Evolutionary conservation across 2,329 filamentous ascomycete species (phyloP).

Genomic region (Bimuria novae-zelandiae): DNA sequence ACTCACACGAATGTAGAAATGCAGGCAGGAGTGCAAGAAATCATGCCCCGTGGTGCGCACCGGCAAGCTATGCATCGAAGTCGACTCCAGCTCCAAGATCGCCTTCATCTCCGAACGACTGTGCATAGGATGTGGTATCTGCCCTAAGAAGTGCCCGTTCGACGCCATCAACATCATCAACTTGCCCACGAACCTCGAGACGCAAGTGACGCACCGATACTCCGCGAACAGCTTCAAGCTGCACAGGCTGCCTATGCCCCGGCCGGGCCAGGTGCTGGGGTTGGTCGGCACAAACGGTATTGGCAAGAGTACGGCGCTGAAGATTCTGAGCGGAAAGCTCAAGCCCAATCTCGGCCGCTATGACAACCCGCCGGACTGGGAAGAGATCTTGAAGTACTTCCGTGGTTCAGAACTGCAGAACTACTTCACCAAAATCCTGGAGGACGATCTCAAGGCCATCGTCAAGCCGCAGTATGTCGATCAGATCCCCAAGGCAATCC

Average conservation of each 20-base stretch:
- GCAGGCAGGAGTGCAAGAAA: slow-evolving; percentile 98
- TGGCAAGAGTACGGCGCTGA: slow-evolving; percentile 98
- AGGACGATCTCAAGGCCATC: slow-evolving; percentile 95
- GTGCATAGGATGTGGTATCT: slow-evolving; percentile 99
- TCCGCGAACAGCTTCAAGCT: slow-evolving; percentile 99
- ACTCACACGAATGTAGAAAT: slow-evolving; percentile 70
- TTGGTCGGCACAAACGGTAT: slow-evolving; percentile 99
- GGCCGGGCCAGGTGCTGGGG: slow-evolving; percentile 92
- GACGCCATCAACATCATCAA: slow-evolving; percentile 99
- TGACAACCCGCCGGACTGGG: slow-evolving; percentile 98
- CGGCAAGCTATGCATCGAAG: slow-evolving; percentile 97
- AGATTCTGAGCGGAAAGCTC: slow-evolving; percentile 97
- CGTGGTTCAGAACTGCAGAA: slow-evolving; percentile 97
- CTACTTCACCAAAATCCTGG: slow-evolving; percentile 98
- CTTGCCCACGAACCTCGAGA: slow-evolving; percentile 98
- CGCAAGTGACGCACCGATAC: slow-evolving; percentile 96
- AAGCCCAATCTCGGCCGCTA: slow-evolving; percentile 96
- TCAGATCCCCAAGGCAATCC: slow-evolving; percentile 92
- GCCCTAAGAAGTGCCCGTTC: slow-evolving; percentile 98
- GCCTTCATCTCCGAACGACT: slow-evolving; percentile 97
- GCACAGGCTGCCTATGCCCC: slow-evolving; percentile 92
- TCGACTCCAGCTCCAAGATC: slow-evolving; percentile 83
- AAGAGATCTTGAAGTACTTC: slow-evolving; percentile 98
- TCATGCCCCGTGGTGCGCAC: slow-evolving; percentile 96
- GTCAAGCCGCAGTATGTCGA: slow-evolving; percentile 99